Base-by-base conservation (phyloP, 768 basidiomycete species). In the Hirschioporus abietinus region DNA sequence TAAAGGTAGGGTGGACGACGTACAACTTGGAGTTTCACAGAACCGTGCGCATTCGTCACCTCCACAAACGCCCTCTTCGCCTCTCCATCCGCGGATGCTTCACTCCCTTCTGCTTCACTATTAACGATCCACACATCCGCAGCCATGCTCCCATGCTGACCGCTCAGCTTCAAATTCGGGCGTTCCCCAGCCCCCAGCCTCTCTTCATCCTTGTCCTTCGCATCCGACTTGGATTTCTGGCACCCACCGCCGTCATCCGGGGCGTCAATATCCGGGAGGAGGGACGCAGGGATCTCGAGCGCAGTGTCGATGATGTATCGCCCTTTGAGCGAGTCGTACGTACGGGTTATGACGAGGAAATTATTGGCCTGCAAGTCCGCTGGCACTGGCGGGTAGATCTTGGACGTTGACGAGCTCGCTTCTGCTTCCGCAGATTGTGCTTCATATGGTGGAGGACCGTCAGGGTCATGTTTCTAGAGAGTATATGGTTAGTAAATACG, bases 81-180 rank as follows among this genome's bases (percentile, higher is more conserved):
- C 30, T 61, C 60, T 18, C 23, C n/a, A n/a, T n/a, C n/a, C n/a
- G n/a, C n/a, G n/a, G n/a, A n/a, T n/a, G n/a, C 60, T 25, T 61
- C 60, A 57, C 57, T 35, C 25, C 34, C 15, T 61, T 24, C 17
- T 35, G 18, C 23, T 6, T 62, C 23, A 61, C 7, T 30, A 61
- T 64, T 12, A 6, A 79, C 70, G 24, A 83, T 73, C 66, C 76
- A 75, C n/a, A 72, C 65, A 35, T 65, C 66, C 20, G 64, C 66
- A 42, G 71, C 52, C 42, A 72, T 64, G 24, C 36, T 65, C 20
- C 71, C 71, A 52, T 70, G 65, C 18, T 66, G 68, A 25, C 66
- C 68, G 10, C 63, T 58, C 27, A 72, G 58, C 20, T 63, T 26
- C 18, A 72, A 64, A 59, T 72, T 71, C 12, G 24, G 24, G 23